These are phyloP conservation scores for Cronartium quercuum DNA, from an alignment of 1,284 basidiomycete species.

Conservation along the genomic window DNA sequence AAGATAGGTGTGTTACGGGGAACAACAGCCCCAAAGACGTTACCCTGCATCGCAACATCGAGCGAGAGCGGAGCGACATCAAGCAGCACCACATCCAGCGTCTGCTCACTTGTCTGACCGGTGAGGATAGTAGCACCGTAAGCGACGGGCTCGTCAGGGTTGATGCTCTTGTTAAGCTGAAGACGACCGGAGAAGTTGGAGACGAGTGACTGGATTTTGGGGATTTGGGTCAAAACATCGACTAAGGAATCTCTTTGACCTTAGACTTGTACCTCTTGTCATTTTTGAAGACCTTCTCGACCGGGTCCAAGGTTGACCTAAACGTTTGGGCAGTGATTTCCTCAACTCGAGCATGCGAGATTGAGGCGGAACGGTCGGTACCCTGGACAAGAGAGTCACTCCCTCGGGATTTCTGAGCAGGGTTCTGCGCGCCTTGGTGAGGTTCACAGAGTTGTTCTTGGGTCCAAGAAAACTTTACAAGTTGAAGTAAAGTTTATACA, in stretches of 20 bases:
- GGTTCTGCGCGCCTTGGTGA: too few species aligned
- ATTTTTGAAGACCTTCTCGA: constrained; percentile 98
- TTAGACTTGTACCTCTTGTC: constrained; percentile 94
- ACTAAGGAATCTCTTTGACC: constrained; percentile 97
- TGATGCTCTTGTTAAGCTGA: constrained; percentile 88
- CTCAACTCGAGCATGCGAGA: constrained; percentile 98
- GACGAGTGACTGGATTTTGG: constrained; percentile 95
- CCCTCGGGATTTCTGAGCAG: too few species aligned
- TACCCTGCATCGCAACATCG: constrained; percentile 97
- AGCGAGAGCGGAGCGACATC: constrained; percentile 93
- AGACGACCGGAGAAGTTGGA: constrained; percentile 97
- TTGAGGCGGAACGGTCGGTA: constrained; percentile 83
- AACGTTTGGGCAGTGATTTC: constrained; percentile 92
- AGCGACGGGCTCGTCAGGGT: constrained; percentile 54
- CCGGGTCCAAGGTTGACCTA: constrained; percentile 95
- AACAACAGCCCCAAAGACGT: constrained; percentile 92
- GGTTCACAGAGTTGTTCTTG: too few species aligned
- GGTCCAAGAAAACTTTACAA: too few species aligned
- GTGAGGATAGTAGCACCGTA: constrained; percentile 88
- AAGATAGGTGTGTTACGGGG: constrained; percentile 96
- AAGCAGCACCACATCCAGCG: constrained; percentile 85
- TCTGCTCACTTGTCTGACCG: constrained; percentile 92
- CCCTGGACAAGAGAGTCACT: constrained; percentile 82
- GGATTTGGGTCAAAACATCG: constrained; percentile 99
- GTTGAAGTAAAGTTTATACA: too few species aligned